These are phyloP conservation scores for Fraxinus latifolia DNA, from an alignment of 305 asterid species.

Conservation along the genomic window DNA sequence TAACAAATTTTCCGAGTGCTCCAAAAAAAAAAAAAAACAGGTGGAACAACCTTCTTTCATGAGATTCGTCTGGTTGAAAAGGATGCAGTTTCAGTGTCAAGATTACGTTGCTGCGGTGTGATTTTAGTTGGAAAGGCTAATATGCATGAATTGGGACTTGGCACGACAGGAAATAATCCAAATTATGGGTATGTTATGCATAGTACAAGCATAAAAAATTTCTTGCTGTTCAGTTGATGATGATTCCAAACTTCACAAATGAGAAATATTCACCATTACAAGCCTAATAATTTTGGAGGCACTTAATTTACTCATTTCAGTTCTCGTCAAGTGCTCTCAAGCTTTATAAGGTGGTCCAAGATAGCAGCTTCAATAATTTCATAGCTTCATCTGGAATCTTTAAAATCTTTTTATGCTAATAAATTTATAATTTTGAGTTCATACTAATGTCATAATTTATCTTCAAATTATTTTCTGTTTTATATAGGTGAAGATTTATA, in stretches of 20 bases:
- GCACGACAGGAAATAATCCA: constrained; percentile 92
- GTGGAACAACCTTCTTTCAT: constrained; percentile 84
- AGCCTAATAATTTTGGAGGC: not conserved
- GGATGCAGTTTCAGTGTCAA: constrained; percentile 76
- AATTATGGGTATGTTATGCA: constrained; percentile 68
- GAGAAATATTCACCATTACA: not conserved
- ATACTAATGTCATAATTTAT: not conserved
- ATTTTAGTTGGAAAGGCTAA: constrained; percentile 96
- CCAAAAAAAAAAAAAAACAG: constrained; percentile 30
- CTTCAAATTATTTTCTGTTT: constrained; percentile 3
- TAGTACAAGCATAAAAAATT: not conserved
- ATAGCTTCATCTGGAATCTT: not conserved
- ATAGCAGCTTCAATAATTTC: not conserved
- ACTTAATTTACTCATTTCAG: not conserved
- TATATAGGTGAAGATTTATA: not conserved
- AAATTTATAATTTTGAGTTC: not conserved
- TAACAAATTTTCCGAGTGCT: constrained; percentile 22
- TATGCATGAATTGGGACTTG: constrained; percentile 97
- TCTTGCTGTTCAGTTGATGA: not conserved
- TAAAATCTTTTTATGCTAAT: not conserved
- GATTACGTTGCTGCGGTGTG: constrained; percentile 82
- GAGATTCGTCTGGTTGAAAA: constrained; percentile 67
- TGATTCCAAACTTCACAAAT: not conserved
- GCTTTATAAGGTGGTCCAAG: not conserved
- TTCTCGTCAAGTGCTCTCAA: not conserved